These are phyloP conservation scores for Benincasa hispida DNA, from an alignment of 306 rosid species.

Conservation along the genomic window DNA sequence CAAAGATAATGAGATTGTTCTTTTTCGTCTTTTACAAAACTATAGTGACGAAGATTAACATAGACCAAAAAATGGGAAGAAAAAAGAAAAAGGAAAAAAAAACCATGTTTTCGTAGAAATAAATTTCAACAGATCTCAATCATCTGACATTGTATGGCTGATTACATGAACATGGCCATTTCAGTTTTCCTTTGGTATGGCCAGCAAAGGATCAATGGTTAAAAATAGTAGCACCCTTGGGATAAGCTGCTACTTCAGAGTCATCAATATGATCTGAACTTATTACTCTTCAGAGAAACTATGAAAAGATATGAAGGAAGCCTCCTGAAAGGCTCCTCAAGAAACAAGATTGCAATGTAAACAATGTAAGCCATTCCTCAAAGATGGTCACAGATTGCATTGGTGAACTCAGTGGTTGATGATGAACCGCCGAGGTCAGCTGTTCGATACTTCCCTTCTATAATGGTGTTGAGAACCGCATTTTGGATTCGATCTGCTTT, in stretches of 20 bases:
- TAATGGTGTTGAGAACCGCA: constrained; percentile 71
- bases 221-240: constrained; percentile 5
- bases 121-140: constrained; percentile 7
- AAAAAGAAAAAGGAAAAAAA: not conserved
- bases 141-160: constrained; percentile 7
- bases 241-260: constrained; percentile 4
- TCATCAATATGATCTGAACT: constrained; percentile 33
- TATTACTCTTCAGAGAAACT: constrained; percentile 18
- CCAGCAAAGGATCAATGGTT: not conserved
- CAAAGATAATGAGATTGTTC: not conserved
- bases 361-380: constrained; percentile 15
- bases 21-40: not conserved
- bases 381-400: constrained; percentile 74
- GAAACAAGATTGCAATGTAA: constrained; percentile 7
- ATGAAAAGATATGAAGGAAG: constrained; percentile 15
- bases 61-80: not conserved
- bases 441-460: constrained; percentile 85
- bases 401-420: constrained; percentile 60
- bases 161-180: constrained; percentile 7
- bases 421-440: constrained; percentile 93
- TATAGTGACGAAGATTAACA: not conserved
- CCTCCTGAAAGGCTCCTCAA: constrained; percentile 17
- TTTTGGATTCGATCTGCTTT: constrained; percentile 69
- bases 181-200: not conserved
- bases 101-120: not conserved